Evolutionary conservation across 305 asterid species (phyloP), one percentile per base, ranked within the genome.

Genomic region (Fraxinus angustifolia): DNA sequence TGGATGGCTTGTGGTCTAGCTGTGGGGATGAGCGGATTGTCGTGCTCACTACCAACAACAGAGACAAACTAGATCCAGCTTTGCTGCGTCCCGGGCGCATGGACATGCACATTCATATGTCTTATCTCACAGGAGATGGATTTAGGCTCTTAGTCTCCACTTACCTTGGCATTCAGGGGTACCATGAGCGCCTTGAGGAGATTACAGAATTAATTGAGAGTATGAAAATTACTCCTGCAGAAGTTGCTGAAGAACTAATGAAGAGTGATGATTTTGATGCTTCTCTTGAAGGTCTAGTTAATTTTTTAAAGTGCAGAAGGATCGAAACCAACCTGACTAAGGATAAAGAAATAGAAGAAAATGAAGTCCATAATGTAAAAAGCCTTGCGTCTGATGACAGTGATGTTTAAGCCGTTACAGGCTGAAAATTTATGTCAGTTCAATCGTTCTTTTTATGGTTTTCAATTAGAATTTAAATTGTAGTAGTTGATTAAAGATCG

Each of bases 1-100:
- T 93, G 0, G 96, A 91, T 62, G 97, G 97, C n/a, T 82, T 91
- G 0, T 93, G 97, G 96, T 93, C 96, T 12, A 87, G 93, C 77
- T 88, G 91, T 5, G 95, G 96, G 1, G 97, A 93, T 71, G 96
- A 93, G 48, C 85, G 93, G 30, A 90, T 93, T 70, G 90, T 91
- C 77, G 48, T 91, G 2, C 86, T 93, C 89, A 91, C 96, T 0
- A 93, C 95, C 8, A 93, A 91, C 85, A 82, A 90, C 79, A 92
- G 84, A 60, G 94, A 89, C 36, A 90, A 84, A 36, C 85, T 92
- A 1, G 95, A 92, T 23, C 97, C 94, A 0, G 97, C 94, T 4
- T 79, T 92, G 85, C 78, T 92, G 45, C 89, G 95, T 0, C 93
- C 97, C 0, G 97, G 97, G 6, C 86, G 95, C 1, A 91, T 93